Base-by-base conservation (phyloP, 768 basidiomycete genomes). In the Xerocomus spinulosus region DNA sequence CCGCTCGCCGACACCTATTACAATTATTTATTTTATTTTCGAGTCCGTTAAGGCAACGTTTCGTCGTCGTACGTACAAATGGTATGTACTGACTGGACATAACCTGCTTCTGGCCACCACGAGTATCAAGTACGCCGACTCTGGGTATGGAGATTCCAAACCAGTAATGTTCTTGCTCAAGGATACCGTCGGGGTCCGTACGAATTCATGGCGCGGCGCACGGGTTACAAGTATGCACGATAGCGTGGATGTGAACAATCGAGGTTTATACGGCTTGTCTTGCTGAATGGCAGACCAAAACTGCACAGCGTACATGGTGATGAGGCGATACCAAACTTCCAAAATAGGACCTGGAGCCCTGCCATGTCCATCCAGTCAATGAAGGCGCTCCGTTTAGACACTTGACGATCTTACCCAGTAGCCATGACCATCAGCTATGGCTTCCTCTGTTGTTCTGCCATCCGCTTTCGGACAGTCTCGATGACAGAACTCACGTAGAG, bases 401-500 rank as follows among this genome's bases (percentile, higher is more conserved):
- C 20, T 20, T 39, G 50, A 54, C 42, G 34, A 49, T 48, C 49
- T 37, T 47, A 26, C 41, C 46, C 38, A 49, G 21, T 12, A 38
- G 44, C 48, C 52, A 49, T 33, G 42, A 57, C 33, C 34, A 46
- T 35, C 44, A 33, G 33, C 59, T 53, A 57, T 36, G 51, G 25
- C 59, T 62, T 66, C 51, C 48, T 66, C 52, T 63, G 64, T 40
- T 61, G 58, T 42, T 66, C 64, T 50, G 52, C 61, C 52, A 61
- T 66, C 56, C 63, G 56, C 54, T 61, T 64, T 47, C 63, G 62
- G 51, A 66, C 51, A 12, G 54, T 66, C 36, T 66, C 64, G 35
- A 64, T 40, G 37, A 64, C 64, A 20, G 63, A 64, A 42, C 61
- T 59, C 52, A 64, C 64, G 49, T 66, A 64, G 52, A 64, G 59